A percentile compares a stretch with the other conserved stretches of the same genome.
Conservation (phyloP, 345 rosid species). For the Eucalyptus tenuipes region DNA sequence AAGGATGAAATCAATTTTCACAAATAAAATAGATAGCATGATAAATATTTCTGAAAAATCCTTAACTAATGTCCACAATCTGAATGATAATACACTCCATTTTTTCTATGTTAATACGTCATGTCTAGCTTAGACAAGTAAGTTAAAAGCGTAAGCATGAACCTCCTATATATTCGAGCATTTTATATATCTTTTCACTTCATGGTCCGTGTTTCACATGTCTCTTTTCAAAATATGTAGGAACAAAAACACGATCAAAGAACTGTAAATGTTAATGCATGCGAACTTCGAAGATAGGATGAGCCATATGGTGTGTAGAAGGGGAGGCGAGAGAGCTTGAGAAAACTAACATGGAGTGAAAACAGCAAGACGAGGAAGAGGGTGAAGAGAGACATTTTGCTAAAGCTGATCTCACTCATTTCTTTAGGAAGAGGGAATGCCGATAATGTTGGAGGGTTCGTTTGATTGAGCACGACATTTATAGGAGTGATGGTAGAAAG, state of each 20-base stretch:
- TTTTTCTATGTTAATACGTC: background rate
- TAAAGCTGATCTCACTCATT: background rate
- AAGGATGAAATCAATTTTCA: background rate
- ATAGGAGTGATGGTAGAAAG: background rate
- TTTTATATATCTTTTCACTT: background rate
- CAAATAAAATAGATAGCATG: background rate
- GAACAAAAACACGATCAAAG: background rate
- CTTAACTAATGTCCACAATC: background rate
- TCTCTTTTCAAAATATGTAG: background rate
- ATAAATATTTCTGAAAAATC: too few relatives aligned
- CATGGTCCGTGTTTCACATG: background rate
- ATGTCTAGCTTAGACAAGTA: background rate
- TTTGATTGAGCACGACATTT: background rate
- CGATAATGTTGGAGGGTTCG: background rate
- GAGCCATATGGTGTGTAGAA: background rate
- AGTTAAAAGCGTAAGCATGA: background rate
- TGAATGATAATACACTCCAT: background rate
- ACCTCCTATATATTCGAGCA: background rate
- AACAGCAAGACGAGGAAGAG: background rate
- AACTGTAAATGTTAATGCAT: background rate
- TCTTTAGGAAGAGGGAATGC: background rate
- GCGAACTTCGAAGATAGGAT: background rate
- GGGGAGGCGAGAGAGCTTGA: background rate
- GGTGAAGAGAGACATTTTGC: background rate
- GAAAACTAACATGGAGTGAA: slow-evolving; percentile 20